Evolutionary conservation across 306 rosid genomes (phyloP), one percentile per base, ranked within the genome.

Genomic region (Cucurbita argyrosperma): DNA sequence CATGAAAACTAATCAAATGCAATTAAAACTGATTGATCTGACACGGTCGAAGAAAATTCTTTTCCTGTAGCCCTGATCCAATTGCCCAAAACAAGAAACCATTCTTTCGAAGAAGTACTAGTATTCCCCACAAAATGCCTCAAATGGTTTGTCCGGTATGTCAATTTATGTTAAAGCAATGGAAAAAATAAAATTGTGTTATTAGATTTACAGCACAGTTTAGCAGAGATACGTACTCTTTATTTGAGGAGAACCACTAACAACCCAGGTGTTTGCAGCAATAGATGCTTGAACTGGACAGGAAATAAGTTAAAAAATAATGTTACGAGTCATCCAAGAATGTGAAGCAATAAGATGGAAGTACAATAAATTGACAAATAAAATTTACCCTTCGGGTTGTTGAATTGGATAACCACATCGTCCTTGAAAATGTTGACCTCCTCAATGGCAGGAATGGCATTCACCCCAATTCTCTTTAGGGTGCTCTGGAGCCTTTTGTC

Each of bases 191-290:
- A 19, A 21, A 38, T 40, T 38, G 3, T 3, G 1, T 16, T 53
- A 72, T 19, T 2, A 38, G 7, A 52, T 54, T 38, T 52, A 72
- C 49, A 72, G 54, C 8, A 53, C 13, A 5, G 53, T 30, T 7
- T 30, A 43, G 60, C 30, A 26, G 7, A 45, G 66, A 56, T 18
- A 19, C 93, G 75, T 83, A 95, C 99, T 95, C 92, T 95, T 95
- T 57, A 88, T 95, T 88, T 91, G 97, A 53, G 97, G 97, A 55
- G 99, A 69, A 39, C 99, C 99, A 71, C 97, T 91, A 80, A 95
- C 99, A 58, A 91, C 99, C 99, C 97, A 95, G 6, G 99, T 95
- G 81, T 95, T 95, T 30, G 99, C 97, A 85, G 96, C 97, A 82
- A 89, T 89, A 15, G 97, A 95, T 52, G 99, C 99, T 94, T 93